Base-by-base conservation (phyloP, 2,329 filamentous ascomycete genomes). In the Fusarium mangiferae region DNA sequence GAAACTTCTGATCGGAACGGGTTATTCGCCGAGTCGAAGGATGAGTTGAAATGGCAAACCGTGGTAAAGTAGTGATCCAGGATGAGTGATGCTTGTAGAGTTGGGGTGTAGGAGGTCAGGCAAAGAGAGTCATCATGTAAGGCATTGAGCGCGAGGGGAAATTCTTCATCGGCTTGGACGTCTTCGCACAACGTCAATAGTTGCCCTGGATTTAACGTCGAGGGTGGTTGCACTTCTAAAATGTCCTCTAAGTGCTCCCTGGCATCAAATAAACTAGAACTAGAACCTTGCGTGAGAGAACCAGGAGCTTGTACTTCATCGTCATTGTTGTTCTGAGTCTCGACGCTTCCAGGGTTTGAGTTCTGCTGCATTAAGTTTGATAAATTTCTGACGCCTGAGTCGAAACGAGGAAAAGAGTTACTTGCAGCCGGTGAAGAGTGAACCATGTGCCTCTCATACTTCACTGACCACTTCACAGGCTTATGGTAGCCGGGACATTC, bases 1-100 rank as follows among this genome's bases (percentile, higher is more conserved):
- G 57, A 48, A 13, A 74, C 60, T n/a, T 74, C 57, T n/a, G 70
- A 74, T 20, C 70, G 36, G 30, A 73, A 74, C 1, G 70, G 70
- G 22, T 74, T 74, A 5, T 63, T 42, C 1, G 22, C 30, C 0
- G 67, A 74, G 33, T 74, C 70, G 7, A 74, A 73, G 3, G 56
- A 56, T 6, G 70, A 74, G 24, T 65, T 74, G 26, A 74, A 30
- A 24, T 45, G 70, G 20, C 70, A 74, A 15, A 73, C 30, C 6
- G 39, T 39, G 4, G 70, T 62, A 24, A 74, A 74, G 24, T 74
- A 74, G 30, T 74, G 70, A 6, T 61, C 22, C 5, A 72, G 58
- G 2, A 74, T n/a, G 1, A 69, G 30, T 13, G 49, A 62, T 4
- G 51, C 57, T 17, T 69, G 67, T n/a, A 61, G 61, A 11, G 35